These are phyloP conservation scores for Eimeria maxima DNA, from an alignment of 169 alveolate species.

Conservation along the genomic window DNA sequence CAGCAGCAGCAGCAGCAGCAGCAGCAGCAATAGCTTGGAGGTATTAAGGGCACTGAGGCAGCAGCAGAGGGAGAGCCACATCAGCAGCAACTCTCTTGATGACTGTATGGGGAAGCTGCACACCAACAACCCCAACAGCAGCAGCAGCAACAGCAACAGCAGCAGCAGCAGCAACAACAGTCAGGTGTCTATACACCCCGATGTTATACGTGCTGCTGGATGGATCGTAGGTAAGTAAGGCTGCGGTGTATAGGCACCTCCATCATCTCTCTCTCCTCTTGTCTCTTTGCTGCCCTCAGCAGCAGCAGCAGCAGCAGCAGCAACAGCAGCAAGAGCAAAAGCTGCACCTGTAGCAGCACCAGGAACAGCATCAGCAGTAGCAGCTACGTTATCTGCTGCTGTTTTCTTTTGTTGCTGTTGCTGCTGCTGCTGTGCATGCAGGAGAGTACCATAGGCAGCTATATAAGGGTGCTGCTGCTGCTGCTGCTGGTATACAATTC, in stretches of 20 bases:
- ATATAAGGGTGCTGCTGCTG: neutral
- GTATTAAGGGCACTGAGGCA: neutral
- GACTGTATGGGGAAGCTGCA: neutral
- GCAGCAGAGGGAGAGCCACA: constrained; percentile 27
- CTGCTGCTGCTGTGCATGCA: neutral
- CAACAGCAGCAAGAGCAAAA: neutral
- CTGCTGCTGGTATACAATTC: constrained; percentile 18
- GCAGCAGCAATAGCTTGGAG: too few species aligned
- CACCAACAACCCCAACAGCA: neutral
- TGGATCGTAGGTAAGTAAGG: constrained; percentile 66
- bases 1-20: too few species aligned
- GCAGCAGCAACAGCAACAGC: constrained; percentile 31
- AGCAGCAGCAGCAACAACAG: neutral
- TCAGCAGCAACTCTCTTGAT: constrained; percentile 12
- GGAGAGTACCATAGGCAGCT: constrained; percentile 58
- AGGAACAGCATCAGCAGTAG: neutral
- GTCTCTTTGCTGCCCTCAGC: neutral
- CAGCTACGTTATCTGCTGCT: too few species aligned
- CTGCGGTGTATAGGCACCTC: neutral
- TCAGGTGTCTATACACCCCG: constrained; percentile 47
- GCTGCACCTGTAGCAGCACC: neutral
- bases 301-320: neutral
- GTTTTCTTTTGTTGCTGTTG: too few species aligned
- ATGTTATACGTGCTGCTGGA: constrained; percentile 54
- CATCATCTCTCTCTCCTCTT: neutral